Evolutionary conservation across 1,139 yeast genomes (phyloP), one percentile per base, ranked within the genome.

Genomic region (Candida smagusa): DNA sequence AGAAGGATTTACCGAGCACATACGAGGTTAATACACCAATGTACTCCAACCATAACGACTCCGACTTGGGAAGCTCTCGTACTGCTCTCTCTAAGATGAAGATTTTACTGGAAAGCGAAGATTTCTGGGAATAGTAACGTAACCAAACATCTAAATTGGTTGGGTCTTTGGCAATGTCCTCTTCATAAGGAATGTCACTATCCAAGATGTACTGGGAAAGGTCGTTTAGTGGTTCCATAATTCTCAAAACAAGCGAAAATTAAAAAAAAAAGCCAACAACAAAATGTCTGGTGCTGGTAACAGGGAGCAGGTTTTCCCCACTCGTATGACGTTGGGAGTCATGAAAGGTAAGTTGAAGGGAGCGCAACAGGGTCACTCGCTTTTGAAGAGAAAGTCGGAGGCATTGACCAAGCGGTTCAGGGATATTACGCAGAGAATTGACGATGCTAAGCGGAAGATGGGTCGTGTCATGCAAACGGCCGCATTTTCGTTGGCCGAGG

Each of bases 381-480:
- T 92, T 50, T 72, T 92, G 63, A 92, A 92, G 69, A 79, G 97
- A 64, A 92, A 92, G 64, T 88, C 97, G 3, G 98, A 92, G 64
- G 98, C 98, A 1, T 75, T 92, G 57, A 92, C 98, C 30, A 89
- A 90, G 61, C 74, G 98, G 54, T 92, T 92, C 67, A 81, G 98
- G 62, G 98, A 92, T 50, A 92, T 92, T 56, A 89, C 97, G 27
- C 85, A 79, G 58, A 72, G 96, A 59, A 92, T 92, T 56, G 96
- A 92, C 60, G 97, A 90, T 50, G 88, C 97, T 36, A 92, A 92
- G 65, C 79, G 92, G 51, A 92, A 90, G 71, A 92, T 92, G 98
- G 98, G 97, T 34, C 75, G 94, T 48, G 96, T 92, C 31, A 92
- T 92, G 97, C 98, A 92, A 61, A 86, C 95, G 0, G 98, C 98